Evolutionary conservation across 495 filamentous ascomycete species (phyloP), one percentile per base, ranked within the genome.

Genomic region (Trichoderma erinaceum): DNA sequence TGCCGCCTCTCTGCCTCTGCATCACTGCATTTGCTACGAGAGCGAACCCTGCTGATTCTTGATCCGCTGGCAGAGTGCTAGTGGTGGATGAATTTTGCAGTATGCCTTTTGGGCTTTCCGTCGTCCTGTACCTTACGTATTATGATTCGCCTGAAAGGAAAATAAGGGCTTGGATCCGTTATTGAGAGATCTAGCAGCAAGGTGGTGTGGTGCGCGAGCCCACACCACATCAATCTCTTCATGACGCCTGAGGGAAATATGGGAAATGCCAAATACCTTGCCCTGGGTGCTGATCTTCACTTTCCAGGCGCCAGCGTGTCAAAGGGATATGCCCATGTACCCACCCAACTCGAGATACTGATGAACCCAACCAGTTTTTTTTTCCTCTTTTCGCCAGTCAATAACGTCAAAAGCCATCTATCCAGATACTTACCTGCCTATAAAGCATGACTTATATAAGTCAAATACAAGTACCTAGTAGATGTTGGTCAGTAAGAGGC

Each of bases 211-310:
- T 21, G 27, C 56, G 23, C 56, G 21, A 52, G n/a, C 48, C 48
- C 48, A 52, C 44, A 48, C 13, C 18, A n/a, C 46, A 50, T 50
- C 46, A 27, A 1, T 29, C 29, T 29, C 25, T 61, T 25, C 27
- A 25, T 13, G 13, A 61, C 16, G 23, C 27, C 27, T 61, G 56
- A 61, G 56, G 56, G 56, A 61, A 61, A 61, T 61, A 29, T 61
- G n/a, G 50, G 16, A 56, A 21, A 21, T 56, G 10, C 16, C 16
- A 38, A 38, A 38, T 7, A 38, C 16, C 48, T 10, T 23, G 48
- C 16, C 48, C n/a, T 23, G 48, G 6, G 18, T 23, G 48, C 48
- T 52, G 48, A 52, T 52, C 48, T 52, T 52, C 48, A n/a, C 18
- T 52, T 23, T 3, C 48, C 18, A 52, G 48, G 48, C 48, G 18